Evolutionary conservation across 2,329 filamentous ascomycete species (phyloP).

Genomic region (Rachicladosporium sp.): DNA sequence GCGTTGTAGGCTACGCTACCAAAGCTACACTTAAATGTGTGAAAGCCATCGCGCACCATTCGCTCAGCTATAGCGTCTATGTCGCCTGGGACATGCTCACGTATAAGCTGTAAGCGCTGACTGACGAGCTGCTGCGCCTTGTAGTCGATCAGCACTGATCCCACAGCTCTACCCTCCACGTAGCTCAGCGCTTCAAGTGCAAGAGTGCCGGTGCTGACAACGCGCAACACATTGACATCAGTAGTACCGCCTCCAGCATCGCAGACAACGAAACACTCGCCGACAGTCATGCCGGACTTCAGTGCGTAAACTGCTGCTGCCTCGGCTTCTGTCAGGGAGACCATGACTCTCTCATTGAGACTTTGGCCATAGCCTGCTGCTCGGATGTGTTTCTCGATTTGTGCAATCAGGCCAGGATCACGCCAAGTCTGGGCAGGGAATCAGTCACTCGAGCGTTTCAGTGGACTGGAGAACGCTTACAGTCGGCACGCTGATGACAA

Average conservation of each 20-base stretch:
- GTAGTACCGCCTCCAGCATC: slow-evolving; percentile 11
- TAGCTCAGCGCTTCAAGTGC: slow-evolving; percentile 9
- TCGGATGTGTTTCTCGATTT: slow-evolving; percentile 8
- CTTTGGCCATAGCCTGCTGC: slow-evolving; percentile 3
- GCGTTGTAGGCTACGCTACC: background rate
- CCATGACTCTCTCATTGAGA: slow-evolving; percentile 11
- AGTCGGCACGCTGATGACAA: slow-evolving; percentile 10
- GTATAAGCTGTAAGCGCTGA: too few species aligned
- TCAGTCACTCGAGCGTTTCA: background rate
- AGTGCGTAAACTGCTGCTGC: slow-evolving; percentile 39
- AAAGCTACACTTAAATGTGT: slow-evolving; percentile 1
- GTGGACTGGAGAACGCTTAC: background rate
- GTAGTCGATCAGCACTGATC: slow-evolving; percentile 12
- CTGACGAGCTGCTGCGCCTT: background rate
- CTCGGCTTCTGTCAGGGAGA: slow-evolving; percentile 42
- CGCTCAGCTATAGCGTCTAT: background rate
- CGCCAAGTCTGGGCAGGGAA: slow-evolving; percentile 7
- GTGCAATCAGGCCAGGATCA: slow-evolving; percentile 7
- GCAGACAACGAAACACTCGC: background rate
- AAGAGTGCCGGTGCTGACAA: slow-evolving; percentile 3
- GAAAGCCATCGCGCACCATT: background rate
- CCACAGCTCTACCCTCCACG: slow-evolving; percentile 9
- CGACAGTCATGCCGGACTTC: background rate
- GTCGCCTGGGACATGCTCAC: background rate
- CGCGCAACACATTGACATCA: slow-evolving; percentile 10